Evolutionary conservation across 2,329 filamentous ascomycete genomes (phyloP).

Genomic region (Sclerotinia borealis): DNA sequence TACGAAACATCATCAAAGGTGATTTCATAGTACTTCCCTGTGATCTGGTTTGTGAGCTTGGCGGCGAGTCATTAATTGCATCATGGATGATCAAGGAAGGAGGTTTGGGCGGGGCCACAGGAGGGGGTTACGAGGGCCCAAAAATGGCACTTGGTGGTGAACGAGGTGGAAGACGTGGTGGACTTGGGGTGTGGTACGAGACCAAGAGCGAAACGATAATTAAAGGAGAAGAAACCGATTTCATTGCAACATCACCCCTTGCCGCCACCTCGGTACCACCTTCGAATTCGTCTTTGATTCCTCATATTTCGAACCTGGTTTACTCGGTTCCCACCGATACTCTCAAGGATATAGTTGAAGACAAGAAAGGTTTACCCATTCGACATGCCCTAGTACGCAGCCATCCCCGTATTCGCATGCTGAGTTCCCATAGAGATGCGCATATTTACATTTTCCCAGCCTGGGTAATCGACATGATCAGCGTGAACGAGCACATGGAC

Average conservation of each 20-base stretch:
- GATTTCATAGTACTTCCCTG: conserved; percentile 92
- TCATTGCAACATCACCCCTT: conserved; percentile 72
- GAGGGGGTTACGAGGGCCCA: conserved; percentile 40
- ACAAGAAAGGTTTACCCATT: conserved; percentile 65
- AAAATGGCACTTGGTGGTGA: conserved; percentile 48
- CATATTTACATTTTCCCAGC: conserved; percentile 92
- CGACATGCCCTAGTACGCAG: conserved; percentile 70
- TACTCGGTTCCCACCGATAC: conserved; percentile 85
- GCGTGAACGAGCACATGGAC: conserved; percentile 73
- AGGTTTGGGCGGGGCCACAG: conserved; percentile 57
- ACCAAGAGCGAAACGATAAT: conserved; percentile 70
- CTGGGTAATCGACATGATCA: conserved; percentile 83
- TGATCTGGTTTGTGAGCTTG: conserved; percentile 85
- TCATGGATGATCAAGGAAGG: conserved; percentile 86
- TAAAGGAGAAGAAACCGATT: conserved; percentile 91
- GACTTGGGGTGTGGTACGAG: conserved; percentile 85
- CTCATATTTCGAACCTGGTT: conserved; percentile 70
- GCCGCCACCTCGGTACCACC: conserved; percentile 50
- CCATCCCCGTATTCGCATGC: conserved; percentile 71
- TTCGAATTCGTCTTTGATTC: conserved; percentile 58
- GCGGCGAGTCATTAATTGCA: conserved; percentile 75
- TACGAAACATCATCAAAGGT: conserved; percentile 68
- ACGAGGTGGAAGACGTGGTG: conserved; percentile 61
- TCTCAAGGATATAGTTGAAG: conserved; percentile 74
- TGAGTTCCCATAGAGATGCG: conserved; percentile 80